A percentile compares a stretch with the other conserved stretches of the same genome.
These are phyloP conservation scores for Cladorrhinum sp. DNA, from an alignment of 2,329 filamentous ascomycete genomes.

Conservation along the genomic window DNA sequence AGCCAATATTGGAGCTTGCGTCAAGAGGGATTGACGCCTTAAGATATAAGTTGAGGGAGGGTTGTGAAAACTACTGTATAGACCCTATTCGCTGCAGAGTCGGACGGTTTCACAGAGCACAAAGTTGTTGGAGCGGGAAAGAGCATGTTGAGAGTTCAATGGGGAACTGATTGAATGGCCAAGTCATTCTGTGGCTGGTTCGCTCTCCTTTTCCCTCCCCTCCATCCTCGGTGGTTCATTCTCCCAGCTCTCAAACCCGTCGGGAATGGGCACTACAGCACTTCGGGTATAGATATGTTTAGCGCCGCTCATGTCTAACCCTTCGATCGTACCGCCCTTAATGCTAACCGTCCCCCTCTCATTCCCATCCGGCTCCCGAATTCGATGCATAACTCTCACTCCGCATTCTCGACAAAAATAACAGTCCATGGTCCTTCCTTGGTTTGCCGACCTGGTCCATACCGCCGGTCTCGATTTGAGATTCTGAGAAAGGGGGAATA, in stretches of 20 bases:
- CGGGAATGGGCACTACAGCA: conserved; percentile 44
- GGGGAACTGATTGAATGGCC: too few relatives aligned
- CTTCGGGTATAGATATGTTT: conserved; percentile 47
- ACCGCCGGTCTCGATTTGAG: conserved; percentile 27
- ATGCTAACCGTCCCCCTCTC: conserved; percentile 39
- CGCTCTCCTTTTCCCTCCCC: not conserved
- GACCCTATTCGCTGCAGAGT: too few relatives aligned
- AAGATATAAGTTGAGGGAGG: too few relatives aligned
- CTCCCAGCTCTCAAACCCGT: conserved; percentile 27
- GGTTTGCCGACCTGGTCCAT: conserved; percentile 32
- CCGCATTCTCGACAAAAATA: conserved; percentile 38
- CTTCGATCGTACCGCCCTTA: conserved; percentile 46
- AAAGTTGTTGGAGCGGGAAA: too few relatives aligned
- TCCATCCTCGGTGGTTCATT: conserved; percentile 14
- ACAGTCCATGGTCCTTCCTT: conserved; percentile 34
- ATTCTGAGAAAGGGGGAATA: conserved; percentile 33
- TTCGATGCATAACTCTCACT: conserved; percentile 46
- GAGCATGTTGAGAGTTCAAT: too few relatives aligned
- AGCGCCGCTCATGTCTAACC: conserved; percentile 38
- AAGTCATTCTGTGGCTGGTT: too few relatives aligned
- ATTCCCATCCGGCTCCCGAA: conserved; percentile 37
- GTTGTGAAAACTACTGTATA: too few relatives aligned
- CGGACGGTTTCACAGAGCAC: too few relatives aligned
- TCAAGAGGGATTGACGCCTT: too few relatives aligned
- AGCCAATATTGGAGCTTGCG: too few relatives aligned